These are phyloP conservation scores for Trichoderma sp. DNA, from an alignment of 2,329 filamentous ascomycete genomes.

Conservation along the genomic window DNA sequence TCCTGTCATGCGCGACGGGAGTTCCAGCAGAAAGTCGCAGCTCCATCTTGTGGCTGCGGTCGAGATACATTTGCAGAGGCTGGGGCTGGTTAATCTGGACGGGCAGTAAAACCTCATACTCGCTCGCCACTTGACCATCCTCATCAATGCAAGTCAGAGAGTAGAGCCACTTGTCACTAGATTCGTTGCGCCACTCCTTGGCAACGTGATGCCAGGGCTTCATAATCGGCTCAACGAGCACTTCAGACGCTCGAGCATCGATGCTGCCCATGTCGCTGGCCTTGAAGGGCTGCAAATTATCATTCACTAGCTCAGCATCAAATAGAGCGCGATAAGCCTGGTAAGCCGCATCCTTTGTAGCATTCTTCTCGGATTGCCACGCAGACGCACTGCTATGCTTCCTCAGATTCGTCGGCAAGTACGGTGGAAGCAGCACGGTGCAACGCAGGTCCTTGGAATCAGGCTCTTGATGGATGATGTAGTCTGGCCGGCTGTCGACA, in stretches of 20 bases:
- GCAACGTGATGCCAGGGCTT: constrained; percentile 49
- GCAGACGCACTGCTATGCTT: constrained; percentile 25
- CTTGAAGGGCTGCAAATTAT: constrained; percentile 68
- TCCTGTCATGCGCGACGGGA: constrained; percentile 24
- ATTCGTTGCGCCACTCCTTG: constrained; percentile 40
- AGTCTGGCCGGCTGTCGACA: constrained; percentile 65
- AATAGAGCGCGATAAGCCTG: constrained; percentile 73
- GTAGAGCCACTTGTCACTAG: constrained; percentile 27
- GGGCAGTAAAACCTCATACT: constrained; percentile 46
- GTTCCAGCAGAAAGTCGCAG: constrained; percentile 26
- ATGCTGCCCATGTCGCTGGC: constrained; percentile 39
- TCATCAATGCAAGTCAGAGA: constrained; percentile 36
- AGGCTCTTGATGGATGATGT: constrained; percentile 49
- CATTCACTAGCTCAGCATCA: constrained; percentile 67
- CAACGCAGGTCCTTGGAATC: constrained; percentile 43
- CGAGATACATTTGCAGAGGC: constrained; percentile 41
- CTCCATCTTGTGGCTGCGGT: constrained; percentile 35
- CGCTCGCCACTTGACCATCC: constrained; percentile 30
- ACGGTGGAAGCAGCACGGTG: constrained; percentile 67
- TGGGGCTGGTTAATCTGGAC: constrained; percentile 37
- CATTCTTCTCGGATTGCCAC: constrained; percentile 72
- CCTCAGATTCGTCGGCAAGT: constrained; percentile 51
- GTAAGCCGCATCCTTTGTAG: constrained; percentile 79
- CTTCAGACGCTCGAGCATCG: constrained; percentile 36
- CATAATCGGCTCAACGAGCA: constrained; percentile 37